A percentile compares a stretch with the other conserved stretches of the same genome.
phyloP scores from a whole-genome alignment of 2,329 filamentous ascomycete genomes.

The Thielaviopsis cerberus region DNA sequence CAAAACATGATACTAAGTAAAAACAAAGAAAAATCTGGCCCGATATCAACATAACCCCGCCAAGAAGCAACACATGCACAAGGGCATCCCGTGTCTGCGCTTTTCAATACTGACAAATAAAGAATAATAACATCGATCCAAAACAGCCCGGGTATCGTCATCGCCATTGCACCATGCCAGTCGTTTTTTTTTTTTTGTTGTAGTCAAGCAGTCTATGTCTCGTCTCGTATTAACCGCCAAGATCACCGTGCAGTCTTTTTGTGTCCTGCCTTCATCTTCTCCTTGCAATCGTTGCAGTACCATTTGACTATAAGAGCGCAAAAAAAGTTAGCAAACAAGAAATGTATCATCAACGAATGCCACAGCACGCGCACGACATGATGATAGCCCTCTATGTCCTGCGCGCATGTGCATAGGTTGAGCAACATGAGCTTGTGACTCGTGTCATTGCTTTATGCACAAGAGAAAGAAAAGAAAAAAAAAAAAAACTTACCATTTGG shows the following conservation, averaged over 20 bases:
- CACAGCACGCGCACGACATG: neutral
- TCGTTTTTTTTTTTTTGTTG: neutral
- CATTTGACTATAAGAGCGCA: conserved; percentile 45
- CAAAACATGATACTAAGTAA: neutral
- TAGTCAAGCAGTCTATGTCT: neutral
- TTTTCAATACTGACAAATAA: neutral
- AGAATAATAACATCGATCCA: neutral
- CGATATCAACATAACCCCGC: neutral
- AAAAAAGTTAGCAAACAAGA: conserved; percentile 16
- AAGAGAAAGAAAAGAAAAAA: conserved; percentile 3
- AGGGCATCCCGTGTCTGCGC: neutral
- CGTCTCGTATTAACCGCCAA: conserved; percentile 7
- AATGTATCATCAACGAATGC: neutral
- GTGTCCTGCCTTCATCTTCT: conserved; percentile 36
- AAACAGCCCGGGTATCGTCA: neutral
- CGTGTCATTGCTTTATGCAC: neutral
- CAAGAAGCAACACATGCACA: neutral
- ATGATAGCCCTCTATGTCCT: neutral
- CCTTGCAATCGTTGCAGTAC: conserved; percentile 67
- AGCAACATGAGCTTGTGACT: too few relatives aligned
- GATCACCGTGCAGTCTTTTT: conserved; percentile 33
- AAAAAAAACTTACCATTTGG: conserved; percentile 43
- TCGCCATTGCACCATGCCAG: neutral
- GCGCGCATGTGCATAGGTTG: neutral
- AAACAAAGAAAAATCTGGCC: neutral